Base-by-base conservation (phyloP, 2,329 filamentous ascomycete genomes). In the Cercospora sesami region DNA sequence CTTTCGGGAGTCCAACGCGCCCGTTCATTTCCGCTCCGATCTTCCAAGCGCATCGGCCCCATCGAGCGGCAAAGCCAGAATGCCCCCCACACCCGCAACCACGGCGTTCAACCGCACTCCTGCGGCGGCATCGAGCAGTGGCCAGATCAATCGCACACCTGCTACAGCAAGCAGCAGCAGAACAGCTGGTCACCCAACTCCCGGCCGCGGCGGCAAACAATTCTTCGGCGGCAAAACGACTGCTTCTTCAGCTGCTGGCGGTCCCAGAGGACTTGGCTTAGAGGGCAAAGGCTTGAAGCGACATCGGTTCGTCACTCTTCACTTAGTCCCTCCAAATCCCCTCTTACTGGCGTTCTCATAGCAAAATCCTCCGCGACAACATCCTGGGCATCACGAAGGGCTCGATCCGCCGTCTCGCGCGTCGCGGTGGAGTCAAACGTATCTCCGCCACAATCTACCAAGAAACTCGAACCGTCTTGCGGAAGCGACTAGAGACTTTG, bases 351-450 rank as follows among this genome's bases (percentile, higher is more conserved):
- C 33, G 0, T 2, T 36, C 14, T 36, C 33, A 6, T 28, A 91
- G 94, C 79, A 97, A 97, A 90, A 96, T 97, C 86, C 87, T 97
- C 82, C 92, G 93, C 84, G 94, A 97, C 90, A 97, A 96, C 90
- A 97, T 97, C 80, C 93, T 96, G 85, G 94, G 94, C 84, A 95
- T 97, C 80, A 97, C 93, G 79, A 97, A 96, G 90, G 69, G 69
- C 18, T 73, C 69, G 61, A 76, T 75, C 67, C 91, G 93, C 78
- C 89, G 91, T 48, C 79, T 94, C 0, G 91, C 91, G 1, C 86
- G 91, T 5, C 87, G 91, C 6, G 91, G 91, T 1, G 91, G 91
- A 0, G 89, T 94, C 0, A 93, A 93, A 76, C 83, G 91, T 0
- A 92, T 94, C 8, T 89, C 88, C 0, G 85, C 76, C 0, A 71